Evolutionary conservation across 805 yeast species (phyloP).

Genomic region (Metschnikowia arizonensis): DNA sequence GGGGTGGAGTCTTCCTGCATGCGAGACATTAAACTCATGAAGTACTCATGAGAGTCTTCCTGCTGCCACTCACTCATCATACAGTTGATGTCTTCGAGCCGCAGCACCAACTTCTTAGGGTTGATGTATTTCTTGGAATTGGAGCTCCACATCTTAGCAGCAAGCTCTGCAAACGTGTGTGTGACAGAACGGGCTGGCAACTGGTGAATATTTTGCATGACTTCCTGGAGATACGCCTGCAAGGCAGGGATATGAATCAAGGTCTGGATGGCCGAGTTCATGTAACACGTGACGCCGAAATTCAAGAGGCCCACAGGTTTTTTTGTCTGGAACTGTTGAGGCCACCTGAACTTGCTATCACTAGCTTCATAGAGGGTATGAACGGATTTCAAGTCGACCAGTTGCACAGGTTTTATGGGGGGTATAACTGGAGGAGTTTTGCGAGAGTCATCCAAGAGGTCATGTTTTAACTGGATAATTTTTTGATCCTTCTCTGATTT

Average conservation of each 20-base stretch:
- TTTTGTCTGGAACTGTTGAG: conserved; percentile 42
- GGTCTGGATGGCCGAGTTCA: conserved; percentile 92
- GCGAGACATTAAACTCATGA: conserved; percentile 84
- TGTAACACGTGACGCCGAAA: conserved; percentile 95
- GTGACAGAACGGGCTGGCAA: conserved; percentile 59
- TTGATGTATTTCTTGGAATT: conserved; percentile 47
- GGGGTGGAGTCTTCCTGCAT: conserved; percentile 93
- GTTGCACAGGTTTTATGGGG: conserved; percentile 28
- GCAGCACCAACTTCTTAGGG: conserved; percentile 68
- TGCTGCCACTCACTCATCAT: conserved; percentile 98
- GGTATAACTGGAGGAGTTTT: conserved; percentile 11
- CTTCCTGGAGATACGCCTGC: conserved; percentile 73
- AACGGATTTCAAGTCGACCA: conserved; percentile 17
- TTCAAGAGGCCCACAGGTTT: conserved; percentile 77
- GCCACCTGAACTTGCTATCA: conserved; percentile 41
- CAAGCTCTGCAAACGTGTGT: conserved; percentile 61
- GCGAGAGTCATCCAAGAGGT: conserved; percentile 14
- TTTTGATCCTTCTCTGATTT: conserved; percentile 9
- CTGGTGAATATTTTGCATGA: conserved; percentile 48
- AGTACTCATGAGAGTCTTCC: conserved; percentile 96
- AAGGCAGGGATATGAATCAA: conserved; percentile 88
- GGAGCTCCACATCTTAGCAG: conserved; percentile 60
- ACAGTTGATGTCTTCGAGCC: conserved; percentile 81
- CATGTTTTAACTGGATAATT: conserved; percentile 14
- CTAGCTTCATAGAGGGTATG: neutral